Conservation (phyloP, 306 rosid genomes). For the Oxytropis ochrocephala region DNA sequence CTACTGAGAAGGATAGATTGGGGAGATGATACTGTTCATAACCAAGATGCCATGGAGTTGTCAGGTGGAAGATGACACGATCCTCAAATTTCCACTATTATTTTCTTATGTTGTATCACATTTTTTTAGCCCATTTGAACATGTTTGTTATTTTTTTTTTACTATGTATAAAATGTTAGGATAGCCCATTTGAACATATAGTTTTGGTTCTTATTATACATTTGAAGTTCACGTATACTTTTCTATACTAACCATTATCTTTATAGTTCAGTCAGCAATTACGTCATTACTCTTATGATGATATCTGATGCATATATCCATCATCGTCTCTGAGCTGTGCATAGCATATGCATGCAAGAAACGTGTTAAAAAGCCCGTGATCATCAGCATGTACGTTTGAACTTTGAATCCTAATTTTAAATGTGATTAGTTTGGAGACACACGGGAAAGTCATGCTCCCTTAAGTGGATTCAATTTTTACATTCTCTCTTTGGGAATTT, state of each 20-base stretch:
- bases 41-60: constrained; percentile 75
- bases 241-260: too few relatives aligned
- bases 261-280: not conserved
- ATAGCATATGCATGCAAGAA: not conserved
- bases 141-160: too few relatives aligned
- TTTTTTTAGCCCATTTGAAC: too few relatives aligned
- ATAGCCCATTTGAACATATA: too few relatives aligned
- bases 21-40: constrained; percentile 76
- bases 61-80: constrained; percentile 78
- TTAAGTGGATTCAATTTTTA: not conserved
- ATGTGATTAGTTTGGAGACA: not conserved
- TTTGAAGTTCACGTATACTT: too few relatives aligned
- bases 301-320: too few relatives aligned
- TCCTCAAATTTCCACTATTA: not conserved
- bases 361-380: constrained; percentile 3
- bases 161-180: too few relatives aligned
- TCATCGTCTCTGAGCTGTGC: too few relatives aligned
- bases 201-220: too few relatives aligned
- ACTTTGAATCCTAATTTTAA: not conserved
- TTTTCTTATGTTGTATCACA: not conserved
- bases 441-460: not conserved
- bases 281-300: not conserved
- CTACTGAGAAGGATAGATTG: constrained; percentile 67
- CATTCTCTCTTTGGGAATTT: too few relatives aligned
- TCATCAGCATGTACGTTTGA: not conserved